These are phyloP conservation scores for Macaranga tanarius DNA, from an alignment of 441 rosid species.

Conservation along the genomic window DNA sequence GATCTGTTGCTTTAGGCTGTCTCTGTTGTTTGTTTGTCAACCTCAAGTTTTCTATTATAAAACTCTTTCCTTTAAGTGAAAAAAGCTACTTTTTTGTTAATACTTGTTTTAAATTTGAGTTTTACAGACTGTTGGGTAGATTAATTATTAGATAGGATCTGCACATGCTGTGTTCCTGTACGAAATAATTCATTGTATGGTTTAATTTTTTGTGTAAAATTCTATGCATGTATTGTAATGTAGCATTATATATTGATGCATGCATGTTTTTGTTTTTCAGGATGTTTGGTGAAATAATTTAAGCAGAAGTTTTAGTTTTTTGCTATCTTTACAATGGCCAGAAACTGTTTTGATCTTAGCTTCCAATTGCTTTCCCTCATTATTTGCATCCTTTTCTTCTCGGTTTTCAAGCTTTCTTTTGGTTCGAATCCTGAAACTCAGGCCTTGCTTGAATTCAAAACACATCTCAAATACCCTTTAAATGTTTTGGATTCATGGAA, in stretches of 20 bases:
- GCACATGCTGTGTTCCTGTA: no score
- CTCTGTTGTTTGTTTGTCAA: constrained; percentile 20
- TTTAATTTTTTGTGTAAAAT: no score
- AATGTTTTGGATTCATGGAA: constrained; percentile 63
- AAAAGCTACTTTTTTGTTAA: background rate
- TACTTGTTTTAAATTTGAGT: background rate
- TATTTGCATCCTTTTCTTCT: constrained; percentile 24
- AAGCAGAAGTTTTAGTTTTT: constrained; percentile 4
- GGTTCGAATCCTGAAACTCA: constrained; percentile 41
- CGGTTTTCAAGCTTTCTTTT: constrained; percentile 39
- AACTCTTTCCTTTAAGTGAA: background rate
- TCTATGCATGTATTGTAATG: background rate
- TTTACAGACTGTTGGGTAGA: background rate
- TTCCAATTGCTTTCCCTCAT: constrained; percentile 7
- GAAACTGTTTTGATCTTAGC: constrained; percentile 11
- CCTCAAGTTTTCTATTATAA: background rate
- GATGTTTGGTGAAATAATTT: constrained; percentile 22
- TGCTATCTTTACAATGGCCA: constrained; percentile 32
- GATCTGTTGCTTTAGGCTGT: constrained; percentile 8
- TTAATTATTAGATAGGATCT: no score
- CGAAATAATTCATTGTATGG: no score
- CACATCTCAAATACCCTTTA: constrained; percentile 57
- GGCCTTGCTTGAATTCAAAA: constrained; percentile 70
- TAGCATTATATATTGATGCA: background rate
- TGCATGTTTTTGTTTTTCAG: constrained; percentile 24